Evolutionary conservation across 768 basidiomycete species (phyloP).

Genomic region (Phanerodontia chrysosporium): DNA sequence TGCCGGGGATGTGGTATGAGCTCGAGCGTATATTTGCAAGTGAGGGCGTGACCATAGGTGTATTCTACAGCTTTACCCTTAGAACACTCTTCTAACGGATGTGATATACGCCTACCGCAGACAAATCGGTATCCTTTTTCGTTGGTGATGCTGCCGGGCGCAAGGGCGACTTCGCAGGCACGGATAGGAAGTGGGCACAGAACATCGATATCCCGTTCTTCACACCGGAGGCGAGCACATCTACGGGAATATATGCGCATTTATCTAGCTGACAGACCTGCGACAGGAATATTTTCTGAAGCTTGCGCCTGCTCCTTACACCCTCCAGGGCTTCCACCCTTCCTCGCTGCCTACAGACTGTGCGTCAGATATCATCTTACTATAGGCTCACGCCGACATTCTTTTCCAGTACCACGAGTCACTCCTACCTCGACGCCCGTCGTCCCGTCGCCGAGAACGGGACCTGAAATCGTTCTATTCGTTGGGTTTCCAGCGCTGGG

Average conservation of each 20-base stretch:
- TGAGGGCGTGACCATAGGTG: slow-evolving; percentile 64
- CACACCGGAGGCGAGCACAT: slow-evolving; percentile 76
- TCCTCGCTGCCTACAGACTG: slow-evolving; percentile 36
- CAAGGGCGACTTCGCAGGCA: slow-evolving; percentile 68
- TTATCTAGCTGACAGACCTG: too few relatives aligned
- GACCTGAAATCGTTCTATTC: slow-evolving; percentile 52
- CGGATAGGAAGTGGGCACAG: slow-evolving; percentile 82
- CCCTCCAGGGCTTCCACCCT: slow-evolving; percentile 69
- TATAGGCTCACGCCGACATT: neutral
- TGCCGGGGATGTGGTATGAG: slow-evolving; percentile 82
- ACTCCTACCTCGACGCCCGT: slow-evolving; percentile 49
- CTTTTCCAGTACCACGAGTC: slow-evolving; percentile 40
- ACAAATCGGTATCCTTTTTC: slow-evolving; percentile 64
- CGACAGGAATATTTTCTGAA: slow-evolving; percentile 84
- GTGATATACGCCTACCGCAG: too few relatives aligned
- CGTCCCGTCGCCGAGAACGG: slow-evolving; percentile 25
- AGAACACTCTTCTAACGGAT: too few relatives aligned
- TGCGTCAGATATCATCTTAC: slow-evolving; percentile 3
- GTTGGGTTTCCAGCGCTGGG: slow-evolving; percentile 65
- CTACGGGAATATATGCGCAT: neutral
- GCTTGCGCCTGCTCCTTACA: slow-evolving; percentile 34
- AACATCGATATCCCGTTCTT: slow-evolving; percentile 71
- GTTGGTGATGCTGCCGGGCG: slow-evolving; percentile 92
- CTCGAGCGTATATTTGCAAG: slow-evolving; percentile 57
- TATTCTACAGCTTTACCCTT: too few relatives aligned